Evolutionary conservation across 2,329 filamentous ascomycete genomes (phyloP), one percentile per base, ranked within the genome.

Genomic region (Balansia obtecta): DNA sequence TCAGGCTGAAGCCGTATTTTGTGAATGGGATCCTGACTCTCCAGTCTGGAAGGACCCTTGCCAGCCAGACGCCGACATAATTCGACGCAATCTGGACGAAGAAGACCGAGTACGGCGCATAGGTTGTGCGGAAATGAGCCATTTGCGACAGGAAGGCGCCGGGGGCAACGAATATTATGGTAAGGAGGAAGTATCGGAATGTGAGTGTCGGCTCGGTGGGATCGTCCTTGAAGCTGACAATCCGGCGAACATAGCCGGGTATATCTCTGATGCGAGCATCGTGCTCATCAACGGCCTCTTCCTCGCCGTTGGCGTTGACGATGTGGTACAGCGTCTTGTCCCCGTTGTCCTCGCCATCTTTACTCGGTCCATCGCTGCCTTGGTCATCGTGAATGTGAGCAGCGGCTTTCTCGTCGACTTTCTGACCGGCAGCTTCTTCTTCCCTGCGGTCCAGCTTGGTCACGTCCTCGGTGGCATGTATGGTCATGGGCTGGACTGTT

Each of bases 11-110:
- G 10, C 67, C 65, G 57, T 65, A 71, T 22, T 59, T 63, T 0
- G 70, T 74, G 18, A 74, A 67, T 0, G 76, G 76, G 2, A 78
- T 50, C 2, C 63, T 64, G 44, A 79, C 56, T 7, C 64, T 64
- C 64, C 70, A 73, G 1, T 66, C 62, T 1, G 77, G 77, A 1
- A 80, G 62, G 1, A 72, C 60, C 47, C 70, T 69, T 1, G 76
- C 76, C 2, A 79, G 67, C 63, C 75, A 76, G 33, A 71, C 65
- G 1, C 76, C 76, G 11, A 71, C 67, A 50, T 79, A 79, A 56
- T 77, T 76, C 45, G 70, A 75, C 0, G 75, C 75, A 46, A 80
- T 76, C 56, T 79, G 75, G 33, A 82, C 77, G 53, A 82, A 82
- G 60, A 81, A 80, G 45, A 82, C 71, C 0, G 77, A 79, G 58